A percentile compares a stretch with the other conserved stretches of the same genome.
phyloP scores from a whole-genome alignment of 768 basidiomycete species.

The Sporobolomyces pararoseus region DNA sequence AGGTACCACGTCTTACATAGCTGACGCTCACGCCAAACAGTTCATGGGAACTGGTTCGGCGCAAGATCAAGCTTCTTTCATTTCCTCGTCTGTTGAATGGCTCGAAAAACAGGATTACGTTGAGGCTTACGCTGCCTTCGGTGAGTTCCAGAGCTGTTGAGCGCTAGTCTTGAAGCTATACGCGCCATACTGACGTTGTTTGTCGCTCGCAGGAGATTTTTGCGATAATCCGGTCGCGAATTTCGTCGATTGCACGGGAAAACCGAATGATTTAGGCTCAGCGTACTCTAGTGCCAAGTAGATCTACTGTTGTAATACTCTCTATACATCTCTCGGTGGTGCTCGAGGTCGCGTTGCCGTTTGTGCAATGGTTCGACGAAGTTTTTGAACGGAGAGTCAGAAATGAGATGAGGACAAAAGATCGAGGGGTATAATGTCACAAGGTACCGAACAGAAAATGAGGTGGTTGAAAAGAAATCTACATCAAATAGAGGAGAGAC shows the following conservation, averaged over 20 bases:
- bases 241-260: slow-evolving; percentile 7
- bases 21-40: not conserved
- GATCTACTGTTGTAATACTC: not conserved
- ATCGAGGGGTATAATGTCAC: slow-evolving; percentile 5
- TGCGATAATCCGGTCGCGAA: slow-evolving; percentile 15
- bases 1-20: too few species aligned
- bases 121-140: slow-evolving; percentile 28
- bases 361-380: too few species aligned
- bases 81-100: slow-evolving; percentile 10
- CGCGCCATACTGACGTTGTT: not conserved
- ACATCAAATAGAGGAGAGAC: not conserved
- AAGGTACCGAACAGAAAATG: not conserved
- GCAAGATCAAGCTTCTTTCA: slow-evolving; percentile 2
- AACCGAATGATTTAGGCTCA: slow-evolving; percentile 6
- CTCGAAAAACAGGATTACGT: slow-evolving; percentile 29
- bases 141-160: slow-evolving; percentile 11
- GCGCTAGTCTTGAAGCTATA: too few species aligned
- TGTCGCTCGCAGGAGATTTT: slow-evolving; percentile 16
- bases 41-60: slow-evolving; percentile 25
- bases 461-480: not conserved
- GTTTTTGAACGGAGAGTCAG: too few species aligned
- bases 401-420: too few species aligned
- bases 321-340: too few species aligned
- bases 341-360: too few species aligned
- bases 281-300: slow-evolving; percentile 11